Percentiles rank a stretch among this genome's conserved stretches.
Conservation (phyloP, 306 rosid genomes). For the Alnus rubra region DNA sequence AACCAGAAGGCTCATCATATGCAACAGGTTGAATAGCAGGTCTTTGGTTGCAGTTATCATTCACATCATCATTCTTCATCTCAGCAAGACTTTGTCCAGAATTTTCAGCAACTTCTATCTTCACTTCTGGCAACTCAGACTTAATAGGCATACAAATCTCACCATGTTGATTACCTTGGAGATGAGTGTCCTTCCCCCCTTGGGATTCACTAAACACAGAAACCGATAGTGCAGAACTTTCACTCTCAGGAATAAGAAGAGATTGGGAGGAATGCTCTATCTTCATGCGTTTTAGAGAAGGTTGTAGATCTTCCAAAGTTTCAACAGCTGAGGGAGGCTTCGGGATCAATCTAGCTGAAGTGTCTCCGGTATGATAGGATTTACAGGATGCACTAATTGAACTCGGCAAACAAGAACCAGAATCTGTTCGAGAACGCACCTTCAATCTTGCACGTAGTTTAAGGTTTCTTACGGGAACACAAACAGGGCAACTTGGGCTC, state of each 20-base stretch:
- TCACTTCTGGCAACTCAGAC: constrained; percentile 61
- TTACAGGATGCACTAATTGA: constrained; percentile 57
- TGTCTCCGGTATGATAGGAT: constrained; percentile 46
- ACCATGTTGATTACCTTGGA: constrained; percentile 45
- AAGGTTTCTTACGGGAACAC: constrained; percentile 65
- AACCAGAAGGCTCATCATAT: constrained; percentile 50
- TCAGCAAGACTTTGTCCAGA: constrained; percentile 43
- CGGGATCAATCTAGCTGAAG: constrained; percentile 46
- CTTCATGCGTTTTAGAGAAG: constrained; percentile 83
- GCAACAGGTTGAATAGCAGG: constrained; percentile 46
- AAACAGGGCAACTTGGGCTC: constrained; percentile 77
- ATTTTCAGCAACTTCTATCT: constrained; percentile 51
- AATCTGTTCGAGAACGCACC: constrained; percentile 32
- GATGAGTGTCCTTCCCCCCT: constrained; percentile 49
- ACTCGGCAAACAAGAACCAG: constrained; percentile 54
- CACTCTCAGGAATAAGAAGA: constrained; percentile 51
- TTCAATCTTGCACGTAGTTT: constrained; percentile 40
- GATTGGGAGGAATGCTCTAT: constrained; percentile 68
- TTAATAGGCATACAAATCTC: constrained; percentile 55
- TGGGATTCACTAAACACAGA: constrained; percentile 48
- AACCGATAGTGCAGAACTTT: constrained; percentile 47
- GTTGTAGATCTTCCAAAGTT: constrained; percentile 66
- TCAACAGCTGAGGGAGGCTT: constrained; percentile 40
- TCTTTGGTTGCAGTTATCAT: constrained; percentile 42
- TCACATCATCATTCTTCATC: constrained; percentile 49